Evolutionary conservation across 2,329 filamentous ascomycete species (phyloP), one percentile per base, ranked within the genome.

Genomic region (Fusarium sp.): DNA sequence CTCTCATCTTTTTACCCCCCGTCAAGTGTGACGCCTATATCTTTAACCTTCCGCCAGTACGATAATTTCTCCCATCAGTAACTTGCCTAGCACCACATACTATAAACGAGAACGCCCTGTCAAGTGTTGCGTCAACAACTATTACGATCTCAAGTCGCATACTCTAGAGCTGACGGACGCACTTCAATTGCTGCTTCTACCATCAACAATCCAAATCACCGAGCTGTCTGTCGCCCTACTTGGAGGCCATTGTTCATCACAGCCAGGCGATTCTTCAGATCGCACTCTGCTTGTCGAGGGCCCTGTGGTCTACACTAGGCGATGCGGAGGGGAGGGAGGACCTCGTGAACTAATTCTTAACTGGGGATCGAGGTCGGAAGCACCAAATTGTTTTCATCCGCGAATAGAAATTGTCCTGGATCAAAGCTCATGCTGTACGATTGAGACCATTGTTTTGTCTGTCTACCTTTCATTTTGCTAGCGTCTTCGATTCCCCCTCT

Each of bases 301-400:
- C 67, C 63, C 56, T 50, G 66, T 56, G 70, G 66, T 70, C 72
- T 70, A 65, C 75, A 74, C 75, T 71, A 78, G 80, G 81, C 79
- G 79, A 83, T 83, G 82, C 75, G 79, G 81, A 63, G 74, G 80
- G 78, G 77, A 78, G 77, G 77, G 79, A 76, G 74, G 77, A 78
- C 74, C 72, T 76, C 70, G 75, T 78, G 75, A 80, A 77, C 73
- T 77, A 68, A 70, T 58, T 64, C 48, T 58, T 58, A 46, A 63
- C 69, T 72, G 72, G 74, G 75, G 75, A 76, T 77, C 75, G 72
- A 75, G 76, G 75, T 76, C 70, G 58, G 69, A 75, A 72, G 61
- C 66, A 55, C 45, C 53, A 41, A 63, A 48, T 36, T 67, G 29
- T 18, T 57, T 58, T 56, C 20, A 31, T 29, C 40, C 20, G 33